Conservation (phyloP, 345 rosid genomes). For the Erucastrum elatum region DNA sequence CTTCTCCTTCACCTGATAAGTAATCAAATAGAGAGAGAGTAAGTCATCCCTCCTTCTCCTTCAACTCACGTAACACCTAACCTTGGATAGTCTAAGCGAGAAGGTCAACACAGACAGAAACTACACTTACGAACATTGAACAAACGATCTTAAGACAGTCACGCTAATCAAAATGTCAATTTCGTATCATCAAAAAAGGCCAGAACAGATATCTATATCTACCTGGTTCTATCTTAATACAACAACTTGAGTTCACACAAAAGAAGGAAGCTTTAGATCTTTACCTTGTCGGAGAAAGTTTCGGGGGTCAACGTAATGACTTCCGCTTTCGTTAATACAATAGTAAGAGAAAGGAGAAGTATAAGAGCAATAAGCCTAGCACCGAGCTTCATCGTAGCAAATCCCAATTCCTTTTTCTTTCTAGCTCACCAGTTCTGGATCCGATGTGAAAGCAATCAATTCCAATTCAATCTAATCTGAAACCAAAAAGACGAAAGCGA, state of each 20-base stretch:
- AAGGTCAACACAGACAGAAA: background rate
- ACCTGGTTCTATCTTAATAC: background rate
- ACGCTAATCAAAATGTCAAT: background rate
- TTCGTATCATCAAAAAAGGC: background rate
- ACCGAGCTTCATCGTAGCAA: constrained; percentile 31
- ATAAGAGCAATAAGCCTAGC: constrained; percentile 22
- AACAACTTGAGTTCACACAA: background rate
- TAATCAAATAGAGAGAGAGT: background rate
- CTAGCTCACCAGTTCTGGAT: background rate
- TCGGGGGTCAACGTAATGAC: constrained; percentile 83
- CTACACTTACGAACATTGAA: background rate
- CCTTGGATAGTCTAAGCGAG: background rate
- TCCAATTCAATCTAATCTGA: background rate
- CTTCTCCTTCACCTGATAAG: constrained; percentile 82
- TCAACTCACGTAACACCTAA: constrained; percentile 47
- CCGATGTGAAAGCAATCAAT: background rate
- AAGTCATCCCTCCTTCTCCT: constrained; percentile 80
- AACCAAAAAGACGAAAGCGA: background rate
- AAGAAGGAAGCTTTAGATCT: background rate
- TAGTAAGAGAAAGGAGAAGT: constrained; percentile 43
- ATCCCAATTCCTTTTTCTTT: background rate
- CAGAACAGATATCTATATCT: background rate
- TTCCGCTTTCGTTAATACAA: constrained; percentile 53
- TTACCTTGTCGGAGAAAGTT: constrained; percentile 95
- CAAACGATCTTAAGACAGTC: background rate